phyloP scores from a whole-genome alignment of 73 alveolate genomes.

The Paramecium tetraurelia region DNA sequence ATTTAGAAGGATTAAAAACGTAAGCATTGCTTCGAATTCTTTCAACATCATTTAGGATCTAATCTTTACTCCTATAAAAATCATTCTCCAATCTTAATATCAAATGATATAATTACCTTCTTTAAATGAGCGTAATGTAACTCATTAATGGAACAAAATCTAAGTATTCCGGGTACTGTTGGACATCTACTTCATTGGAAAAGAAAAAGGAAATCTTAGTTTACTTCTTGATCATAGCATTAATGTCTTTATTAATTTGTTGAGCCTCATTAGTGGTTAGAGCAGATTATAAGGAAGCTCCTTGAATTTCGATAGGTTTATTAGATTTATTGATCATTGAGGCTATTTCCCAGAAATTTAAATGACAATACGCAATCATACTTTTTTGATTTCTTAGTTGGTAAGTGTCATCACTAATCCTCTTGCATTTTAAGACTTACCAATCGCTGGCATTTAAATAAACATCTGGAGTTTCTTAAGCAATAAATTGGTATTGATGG shows the following conservation, averaged over 20 bases:
- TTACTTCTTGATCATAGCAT: neutral
- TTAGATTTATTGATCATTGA: neutral
- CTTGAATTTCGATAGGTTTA: slow-evolving; percentile 25
- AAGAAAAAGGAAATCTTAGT: neutral
- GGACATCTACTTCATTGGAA: neutral
- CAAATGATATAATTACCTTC: neutral
- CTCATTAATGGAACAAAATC: slow-evolving; percentile 11
- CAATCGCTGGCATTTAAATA: neutral
- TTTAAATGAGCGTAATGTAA: neutral
- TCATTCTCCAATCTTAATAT: neutral
- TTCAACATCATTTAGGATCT: neutral
- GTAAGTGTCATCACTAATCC: neutral
- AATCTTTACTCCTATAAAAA: slow-evolving; percentile 33
- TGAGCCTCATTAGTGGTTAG: neutral
- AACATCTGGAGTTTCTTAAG: neutral
- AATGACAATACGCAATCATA: neutral
- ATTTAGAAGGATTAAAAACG: slow-evolving; percentile 32
- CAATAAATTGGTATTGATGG: neutral
- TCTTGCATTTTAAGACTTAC: neutral
- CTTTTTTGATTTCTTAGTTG: neutral
- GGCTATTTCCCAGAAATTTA: slow-evolving; percentile 42
- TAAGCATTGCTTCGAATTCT: slow-evolving; percentile 31
- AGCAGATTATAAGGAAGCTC: slow-evolving; percentile 26
- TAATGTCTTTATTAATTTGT: neutral
- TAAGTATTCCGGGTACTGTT: neutral